Base-by-base conservation (phyloP, 306 rosid species). In the Quillaja saponaria region DNA sequence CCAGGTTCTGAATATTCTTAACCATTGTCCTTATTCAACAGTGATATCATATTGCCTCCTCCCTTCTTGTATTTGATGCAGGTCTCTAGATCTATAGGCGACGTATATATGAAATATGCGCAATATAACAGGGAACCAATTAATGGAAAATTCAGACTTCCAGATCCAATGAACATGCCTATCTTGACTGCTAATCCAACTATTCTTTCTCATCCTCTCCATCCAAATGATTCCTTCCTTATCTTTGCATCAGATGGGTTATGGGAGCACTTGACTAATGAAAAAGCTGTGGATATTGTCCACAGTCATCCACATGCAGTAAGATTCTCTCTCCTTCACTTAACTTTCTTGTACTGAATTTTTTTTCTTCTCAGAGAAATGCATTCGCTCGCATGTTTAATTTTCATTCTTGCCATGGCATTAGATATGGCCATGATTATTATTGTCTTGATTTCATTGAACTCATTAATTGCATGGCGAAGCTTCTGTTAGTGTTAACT, bases 181-280 rank as follows among this genome's bases (percentile, higher is more conserved):
- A 79, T 79, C 84, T 62, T 90, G 87, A 45, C 86, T 71, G 90
- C 94, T 49, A 76, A 51, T 73, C 97, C 97, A 56, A 68, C 90
- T 56, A 85, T 90, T 77, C 13, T 84, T 79, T 78, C 90, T 76
- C 97, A 85, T 58, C 72, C 76, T 51, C 86, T 90, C 66, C 95
- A 90, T 55, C 90, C 87, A 80, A 81, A 81, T 61, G 97, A 90
- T 82, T 87, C 95, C 69, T 90, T 90, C 82, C 92, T 90, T 70
- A 90, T 90, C 77, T 90, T 87, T 84, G 97, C 97, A 63, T 90
- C 97, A 55, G 97, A 90, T 85, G 97, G 97, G 72, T 78, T 90
- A 69, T 90, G 97, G 97, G 97, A 90, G 82, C 95, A 87, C 80
- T 77, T 90, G 74, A 90, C 79, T 76, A 90, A 87, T 75, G 95